These are phyloP conservation scores for Corynascus novoguineensis DNA, from an alignment of 495 filamentous ascomycete species.

Conservation along the genomic window DNA sequence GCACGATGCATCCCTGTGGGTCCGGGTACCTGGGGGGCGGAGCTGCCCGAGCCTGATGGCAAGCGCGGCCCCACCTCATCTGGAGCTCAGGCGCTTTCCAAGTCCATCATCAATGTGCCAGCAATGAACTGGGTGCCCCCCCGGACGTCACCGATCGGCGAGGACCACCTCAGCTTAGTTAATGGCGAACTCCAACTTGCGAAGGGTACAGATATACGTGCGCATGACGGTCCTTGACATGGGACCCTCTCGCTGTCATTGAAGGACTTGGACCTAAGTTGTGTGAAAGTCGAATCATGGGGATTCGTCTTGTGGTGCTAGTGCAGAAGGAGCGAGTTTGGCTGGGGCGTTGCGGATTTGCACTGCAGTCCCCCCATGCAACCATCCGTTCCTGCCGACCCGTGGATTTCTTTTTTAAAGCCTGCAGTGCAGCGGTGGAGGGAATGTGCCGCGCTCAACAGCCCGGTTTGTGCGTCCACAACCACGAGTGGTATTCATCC, in stretches of 20 bases:
- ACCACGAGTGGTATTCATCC: background rate
- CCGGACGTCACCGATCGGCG: too few relatives aligned
- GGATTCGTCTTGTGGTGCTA: background rate
- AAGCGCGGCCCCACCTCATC: constrained; percentile 5
- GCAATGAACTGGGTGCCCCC: too few relatives aligned
- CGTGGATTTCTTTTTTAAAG: background rate
- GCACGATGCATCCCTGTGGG: constrained; percentile 10
- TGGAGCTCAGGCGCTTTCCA: background rate
- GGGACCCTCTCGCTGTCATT: too few relatives aligned
- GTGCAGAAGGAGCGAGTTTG: background rate
- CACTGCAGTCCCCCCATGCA: background rate
- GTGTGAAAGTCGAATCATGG: background rate
- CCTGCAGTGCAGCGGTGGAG: background rate
- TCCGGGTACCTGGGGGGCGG: constrained; percentile 6
- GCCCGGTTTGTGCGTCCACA: background rate
- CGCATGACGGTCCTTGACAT: too few relatives aligned
- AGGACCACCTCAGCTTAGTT: too few relatives aligned
- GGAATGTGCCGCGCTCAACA: background rate
- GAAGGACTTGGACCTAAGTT: too few relatives aligned
- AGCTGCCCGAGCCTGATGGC: constrained; percentile 6
- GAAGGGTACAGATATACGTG: too few relatives aligned
- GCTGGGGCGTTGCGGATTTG: background rate
- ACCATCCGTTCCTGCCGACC: background rate
- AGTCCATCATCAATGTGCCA: too few relatives aligned
- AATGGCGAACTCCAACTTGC: too few relatives aligned